Percentiles rank a stretch among this genome's conserved stretches.
These are phyloP conservation scores for Coemansia sp. DNA, from an alignment of 192 early-diverging fungal genomes.

Conservation along the genomic window DNA sequence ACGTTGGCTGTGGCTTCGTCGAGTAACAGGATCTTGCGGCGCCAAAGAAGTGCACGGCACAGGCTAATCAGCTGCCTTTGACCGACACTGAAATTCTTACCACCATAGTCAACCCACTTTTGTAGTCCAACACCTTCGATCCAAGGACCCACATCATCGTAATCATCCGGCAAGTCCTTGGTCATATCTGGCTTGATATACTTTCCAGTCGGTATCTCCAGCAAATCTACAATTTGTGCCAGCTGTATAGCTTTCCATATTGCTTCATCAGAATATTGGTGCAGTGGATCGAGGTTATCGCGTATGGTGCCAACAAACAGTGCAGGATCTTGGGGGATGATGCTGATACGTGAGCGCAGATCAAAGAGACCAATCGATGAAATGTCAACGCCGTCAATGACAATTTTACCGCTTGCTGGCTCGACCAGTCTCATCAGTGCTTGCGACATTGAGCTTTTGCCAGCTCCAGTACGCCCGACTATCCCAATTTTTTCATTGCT, in stretches of 20 bases:
- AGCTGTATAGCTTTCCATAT: slow-evolving; percentile 58
- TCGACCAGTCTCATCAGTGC: slow-evolving; percentile 69
- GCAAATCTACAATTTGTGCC: slow-evolving; percentile 17
- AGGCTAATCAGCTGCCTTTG: slow-evolving; percentile 64
- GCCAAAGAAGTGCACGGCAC: slow-evolving; percentile 63
- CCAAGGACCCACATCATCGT: background rate
- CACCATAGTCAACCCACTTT: slow-evolving; percentile 42
- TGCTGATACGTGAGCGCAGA: slow-evolving; percentile 61
- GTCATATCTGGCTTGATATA: slow-evolving; percentile 3
- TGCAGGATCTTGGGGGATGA: slow-evolving; percentile 71
- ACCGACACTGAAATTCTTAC: slow-evolving; percentile 70
- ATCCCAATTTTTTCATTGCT: too few species aligned
- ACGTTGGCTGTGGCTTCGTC: slow-evolving; percentile 73
- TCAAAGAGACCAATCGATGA: slow-evolving; percentile 56
- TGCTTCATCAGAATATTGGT: too few species aligned
- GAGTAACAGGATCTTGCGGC: slow-evolving; percentile 68
- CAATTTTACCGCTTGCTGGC: slow-evolving; percentile 51
- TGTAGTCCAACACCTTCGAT: slow-evolving; percentile 11
- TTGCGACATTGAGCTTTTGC: slow-evolving; percentile 63
- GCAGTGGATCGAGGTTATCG: slow-evolving; percentile 76
- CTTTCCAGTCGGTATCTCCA: slow-evolving; percentile 38
- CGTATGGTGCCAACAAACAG: slow-evolving; percentile 66
- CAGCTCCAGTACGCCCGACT: slow-evolving; percentile 85
- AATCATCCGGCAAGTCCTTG: background rate
- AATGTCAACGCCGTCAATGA: slow-evolving; percentile 64